A percentile compares a stretch with the other conserved stretches of the same genome.
Evolutionary conservation across 306 rosid genomes (phyloP).

Genomic region (Adenanthera pavonina): DNA sequence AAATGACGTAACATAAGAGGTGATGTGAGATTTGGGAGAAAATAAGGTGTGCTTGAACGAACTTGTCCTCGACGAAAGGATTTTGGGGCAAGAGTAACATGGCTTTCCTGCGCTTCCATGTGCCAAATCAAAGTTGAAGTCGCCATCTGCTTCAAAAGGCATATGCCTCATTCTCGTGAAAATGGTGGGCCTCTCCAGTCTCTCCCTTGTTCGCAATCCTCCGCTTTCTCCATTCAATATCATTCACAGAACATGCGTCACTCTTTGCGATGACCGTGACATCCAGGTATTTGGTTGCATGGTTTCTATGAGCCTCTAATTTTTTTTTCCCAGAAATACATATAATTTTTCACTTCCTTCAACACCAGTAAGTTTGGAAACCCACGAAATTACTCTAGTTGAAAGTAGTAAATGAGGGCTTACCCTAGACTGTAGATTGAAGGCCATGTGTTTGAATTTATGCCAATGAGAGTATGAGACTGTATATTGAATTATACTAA

Average conservation of each 20-base stretch:
- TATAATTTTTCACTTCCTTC: background rate
- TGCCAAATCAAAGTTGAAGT: constrained; percentile 63
- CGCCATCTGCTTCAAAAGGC: constrained; percentile 58
- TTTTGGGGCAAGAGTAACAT: constrained; percentile 91
- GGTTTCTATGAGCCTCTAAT: constrained; percentile 13
- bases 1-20: background rate
- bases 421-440: background rate
- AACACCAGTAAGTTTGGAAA: background rate
- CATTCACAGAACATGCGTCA: constrained; percentile 75
- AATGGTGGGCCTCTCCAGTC: constrained; percentile 66
- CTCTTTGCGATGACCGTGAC: constrained; percentile 42
- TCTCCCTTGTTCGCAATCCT: constrained; percentile 36
- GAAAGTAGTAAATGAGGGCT: background rate
- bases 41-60: background rate
- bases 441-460: constrained; percentile 4
- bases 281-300: constrained; percentile 21
- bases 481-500: background rate
- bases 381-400: background rate
- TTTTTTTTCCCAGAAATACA: background rate
- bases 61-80: constrained; percentile 18
- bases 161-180: constrained; percentile 48
- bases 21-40: background rate
- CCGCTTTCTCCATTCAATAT: constrained; percentile 54
- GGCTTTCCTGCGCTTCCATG: constrained; percentile 94
- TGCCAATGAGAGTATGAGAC: constrained; percentile 22